Evolutionary conservation across 768 basidiomycete species (phyloP).

Genomic region (Myochromella boudieri): DNA sequence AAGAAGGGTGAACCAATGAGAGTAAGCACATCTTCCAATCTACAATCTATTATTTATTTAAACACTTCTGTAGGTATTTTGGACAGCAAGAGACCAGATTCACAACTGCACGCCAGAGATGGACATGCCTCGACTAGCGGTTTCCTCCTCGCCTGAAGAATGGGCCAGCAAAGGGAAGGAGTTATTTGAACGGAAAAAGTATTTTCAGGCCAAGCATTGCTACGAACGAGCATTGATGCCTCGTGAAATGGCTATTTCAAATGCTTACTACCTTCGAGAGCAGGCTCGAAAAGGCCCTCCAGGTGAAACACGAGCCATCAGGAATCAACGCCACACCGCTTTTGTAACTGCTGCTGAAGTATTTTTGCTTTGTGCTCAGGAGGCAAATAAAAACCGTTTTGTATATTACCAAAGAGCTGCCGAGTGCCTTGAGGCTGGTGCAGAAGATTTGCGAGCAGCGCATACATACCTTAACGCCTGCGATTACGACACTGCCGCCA

Average conservation of each 20-base stretch:
- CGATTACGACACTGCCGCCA: slow-evolving; percentile 43
- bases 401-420: slow-evolving; percentile 44
- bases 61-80: slow-evolving; percentile 40
- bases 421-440: slow-evolving; percentile 43
- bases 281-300: slow-evolving; percentile 38
- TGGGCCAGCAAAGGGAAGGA: slow-evolving; percentile 34
- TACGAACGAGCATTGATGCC: slow-evolving; percentile 46
- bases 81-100: slow-evolving; percentile 46
- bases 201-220: slow-evolving; percentile 53
- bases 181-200: slow-evolving; percentile 42
- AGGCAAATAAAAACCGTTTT: slow-evolving; percentile 25
- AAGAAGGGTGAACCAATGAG: slow-evolving; percentile 55
- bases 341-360: slow-evolving; percentile 48
- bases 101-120: slow-evolving; percentile 47
- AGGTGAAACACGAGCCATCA: slow-evolving; percentile 18
- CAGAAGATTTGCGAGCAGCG: slow-evolving; percentile 43
- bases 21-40: slow-evolving; percentile 29
- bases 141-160: slow-evolving; percentile 45
- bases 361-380: slow-evolving; percentile 42
- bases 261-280: slow-evolving; percentile 56
- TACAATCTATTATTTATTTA: neutral
- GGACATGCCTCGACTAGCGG: slow-evolving; percentile 54
- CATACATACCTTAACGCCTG: slow-evolving; percentile 38
- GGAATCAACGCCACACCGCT: slow-evolving; percentile 25
- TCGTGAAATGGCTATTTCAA: slow-evolving; percentile 44